Evolutionary conservation across 805 yeast species (phyloP).

Genomic region (Candida odintsovae): DNA sequence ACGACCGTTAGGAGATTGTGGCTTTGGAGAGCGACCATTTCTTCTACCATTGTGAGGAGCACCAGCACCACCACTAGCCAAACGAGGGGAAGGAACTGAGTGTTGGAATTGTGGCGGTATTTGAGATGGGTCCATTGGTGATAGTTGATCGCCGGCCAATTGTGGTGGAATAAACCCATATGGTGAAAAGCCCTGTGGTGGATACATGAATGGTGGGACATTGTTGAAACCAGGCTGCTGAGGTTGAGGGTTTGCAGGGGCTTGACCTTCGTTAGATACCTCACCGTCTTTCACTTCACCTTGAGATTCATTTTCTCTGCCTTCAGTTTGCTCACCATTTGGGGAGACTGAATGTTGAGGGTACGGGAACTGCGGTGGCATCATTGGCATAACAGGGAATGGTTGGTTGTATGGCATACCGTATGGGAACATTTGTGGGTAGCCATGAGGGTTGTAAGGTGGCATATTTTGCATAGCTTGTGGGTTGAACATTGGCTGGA

Average conservation of each 20-base stretch:
- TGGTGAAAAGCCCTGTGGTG: constrained; percentile 23
- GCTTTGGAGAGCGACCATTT: constrained; percentile 20
- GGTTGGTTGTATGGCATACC: constrained; percentile 30
- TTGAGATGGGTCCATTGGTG: constrained; percentile 5
- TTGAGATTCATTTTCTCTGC: background rate
- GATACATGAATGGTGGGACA: constrained; percentile 21
- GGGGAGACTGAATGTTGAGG: constrained; percentile 8
- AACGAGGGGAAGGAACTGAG: constrained; percentile 4
- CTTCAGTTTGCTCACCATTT: background rate
- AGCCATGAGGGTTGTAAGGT: constrained; percentile 18
- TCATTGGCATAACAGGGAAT: constrained; percentile 30
- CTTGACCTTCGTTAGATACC: background rate
- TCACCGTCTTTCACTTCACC: background rate
- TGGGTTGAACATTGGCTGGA: constrained; percentile 3
- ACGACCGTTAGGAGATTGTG: constrained; percentile 19
- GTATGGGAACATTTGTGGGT: constrained; percentile 29
- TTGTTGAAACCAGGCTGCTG: constrained; percentile 13
- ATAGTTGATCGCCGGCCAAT: constrained; percentile 2
- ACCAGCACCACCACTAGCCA: constrained; percentile 1
- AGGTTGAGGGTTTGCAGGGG: constrained; percentile 15
- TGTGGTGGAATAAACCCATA: constrained; percentile 23
- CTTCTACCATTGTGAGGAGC: constrained; percentile 5
- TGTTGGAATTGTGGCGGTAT: constrained; percentile 5
- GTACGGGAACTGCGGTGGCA: constrained; percentile 17
- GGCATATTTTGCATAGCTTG: constrained; percentile 5